Conservation (phyloP, 75 land plant genomes). For the Isoetes taiwanensis region DNA sequence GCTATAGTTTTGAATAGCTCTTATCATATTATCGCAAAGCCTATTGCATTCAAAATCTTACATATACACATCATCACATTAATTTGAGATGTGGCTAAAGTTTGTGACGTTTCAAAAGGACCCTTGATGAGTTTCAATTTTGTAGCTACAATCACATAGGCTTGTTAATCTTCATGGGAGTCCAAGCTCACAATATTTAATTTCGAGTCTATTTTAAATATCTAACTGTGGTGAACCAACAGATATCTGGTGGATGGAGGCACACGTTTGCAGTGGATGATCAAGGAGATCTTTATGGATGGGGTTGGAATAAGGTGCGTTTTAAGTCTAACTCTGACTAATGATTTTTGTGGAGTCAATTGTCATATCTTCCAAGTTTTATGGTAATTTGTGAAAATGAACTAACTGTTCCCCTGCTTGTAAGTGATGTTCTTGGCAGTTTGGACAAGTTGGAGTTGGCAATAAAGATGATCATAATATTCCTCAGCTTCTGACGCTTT, state of each 20-base stretch:
- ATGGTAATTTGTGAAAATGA: background rate
- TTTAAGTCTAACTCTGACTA: background rate
- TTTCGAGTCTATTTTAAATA: too few species aligned
- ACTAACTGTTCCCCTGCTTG: background rate
- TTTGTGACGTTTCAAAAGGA: too few species aligned
- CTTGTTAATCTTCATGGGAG: too few species aligned
- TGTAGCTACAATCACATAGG: too few species aligned
- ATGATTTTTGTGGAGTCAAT: background rate
- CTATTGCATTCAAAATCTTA: too few species aligned
- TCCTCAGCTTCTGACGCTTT: conserved; percentile 59
- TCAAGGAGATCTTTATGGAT: conserved; percentile 76
- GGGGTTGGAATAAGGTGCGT: conserved; percentile 99
- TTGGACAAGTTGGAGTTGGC: conserved; percentile 94
- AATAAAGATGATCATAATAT: conserved; percentile 67
- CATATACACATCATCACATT: too few species aligned
- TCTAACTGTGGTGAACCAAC: too few species aligned
- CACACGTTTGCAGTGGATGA: conserved; percentile 81
- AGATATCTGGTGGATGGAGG: conserved; percentile 98
- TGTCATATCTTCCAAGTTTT: background rate
- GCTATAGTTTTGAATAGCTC: too few species aligned
- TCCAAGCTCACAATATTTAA: too few species aligned
- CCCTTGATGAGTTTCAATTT: too few species aligned
- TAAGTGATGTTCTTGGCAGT: conserved; percentile 33
- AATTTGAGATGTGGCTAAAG: too few species aligned
- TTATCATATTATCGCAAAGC: too few species aligned